Evolutionary conservation across 2,329 filamentous ascomycete species (phyloP).

Genomic region (Sporothrix phasma): DNA sequence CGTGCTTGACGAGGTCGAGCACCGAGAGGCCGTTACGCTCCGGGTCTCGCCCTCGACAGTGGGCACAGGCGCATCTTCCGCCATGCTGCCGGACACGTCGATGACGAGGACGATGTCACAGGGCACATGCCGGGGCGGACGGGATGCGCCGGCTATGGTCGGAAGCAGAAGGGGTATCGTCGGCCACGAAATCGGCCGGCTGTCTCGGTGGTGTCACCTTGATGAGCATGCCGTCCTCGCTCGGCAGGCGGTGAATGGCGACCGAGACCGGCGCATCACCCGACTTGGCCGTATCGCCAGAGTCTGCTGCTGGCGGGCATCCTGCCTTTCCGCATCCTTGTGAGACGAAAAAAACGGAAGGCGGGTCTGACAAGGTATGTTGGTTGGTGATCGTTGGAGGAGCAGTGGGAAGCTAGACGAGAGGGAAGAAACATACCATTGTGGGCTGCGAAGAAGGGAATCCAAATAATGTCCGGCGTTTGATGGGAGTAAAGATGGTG

Average conservation of each 20-base stretch:
- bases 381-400: neutral
- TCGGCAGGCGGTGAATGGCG: slow-evolving; percentile 28
- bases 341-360: neutral
- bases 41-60: slow-evolving; percentile 27
- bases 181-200: slow-evolving; percentile 20
- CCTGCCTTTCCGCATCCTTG: neutral
- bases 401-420: neutral
- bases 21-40: slow-evolving; percentile 44
- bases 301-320: neutral
- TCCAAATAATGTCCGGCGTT: neutral
- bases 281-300: neutral
- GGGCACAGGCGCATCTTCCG: slow-evolving; percentile 35
- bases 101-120: slow-evolving; percentile 54
- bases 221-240: slow-evolving; percentile 34
- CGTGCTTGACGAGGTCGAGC: slow-evolving; percentile 51
- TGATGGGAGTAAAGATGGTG: neutral
- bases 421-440: neutral
- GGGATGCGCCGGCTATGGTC: neutral
- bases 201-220: slow-evolving; percentile 35
- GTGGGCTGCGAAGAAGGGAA: neutral
- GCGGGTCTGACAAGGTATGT: neutral
- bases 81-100: slow-evolving; percentile 52
- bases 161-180: neutral
- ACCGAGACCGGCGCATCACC: neutral
- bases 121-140: slow-evolving; percentile 32